Conservation (phyloP, 78 protist genomes). For the Polysphondylium violaceum region DNA sequence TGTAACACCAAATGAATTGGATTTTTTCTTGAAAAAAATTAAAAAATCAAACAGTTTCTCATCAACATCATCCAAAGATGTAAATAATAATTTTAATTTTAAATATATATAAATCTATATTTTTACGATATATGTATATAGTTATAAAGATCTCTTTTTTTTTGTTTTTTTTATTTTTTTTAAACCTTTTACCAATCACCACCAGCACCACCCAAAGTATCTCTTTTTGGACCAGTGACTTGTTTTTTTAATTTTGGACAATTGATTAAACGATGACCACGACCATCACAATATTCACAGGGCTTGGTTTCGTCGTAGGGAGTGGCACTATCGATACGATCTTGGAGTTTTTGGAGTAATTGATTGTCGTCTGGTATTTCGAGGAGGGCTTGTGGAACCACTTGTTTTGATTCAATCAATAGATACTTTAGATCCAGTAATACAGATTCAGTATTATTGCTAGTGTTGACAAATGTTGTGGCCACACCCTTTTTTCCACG, state of each 20-base stretch:
- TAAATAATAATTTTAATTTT: not conserved
- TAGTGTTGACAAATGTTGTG: constrained; percentile 85
- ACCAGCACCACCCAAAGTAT: constrained; percentile 32
- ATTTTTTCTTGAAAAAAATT: constrained; percentile 19
- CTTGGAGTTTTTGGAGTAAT: constrained; percentile 12
- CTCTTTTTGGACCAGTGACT: constrained; percentile 22
- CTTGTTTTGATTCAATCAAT: constrained; percentile 96
- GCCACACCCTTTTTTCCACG: constrained; percentile 97
- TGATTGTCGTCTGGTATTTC: constrained; percentile 59
- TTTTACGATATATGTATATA: not conserved
- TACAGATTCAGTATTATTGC: constrained; percentile 85
- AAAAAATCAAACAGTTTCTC: constrained; percentile 16
- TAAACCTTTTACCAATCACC: constrained; percentile 58
- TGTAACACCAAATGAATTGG: constrained; percentile 47
- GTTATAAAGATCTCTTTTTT: not conserved
- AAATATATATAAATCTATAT: not conserved
- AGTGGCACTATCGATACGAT: not conserved
- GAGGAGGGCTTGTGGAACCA: constrained; percentile 56
- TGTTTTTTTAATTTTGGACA: constrained; percentile 90
- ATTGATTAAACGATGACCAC: constrained; percentile 94
- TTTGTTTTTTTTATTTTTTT: not conserved
- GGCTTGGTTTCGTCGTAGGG: not conserved
- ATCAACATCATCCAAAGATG: not conserved
- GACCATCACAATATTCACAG: constrained; percentile 97
- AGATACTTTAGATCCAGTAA: constrained; percentile 96